Percentiles rank a stretch among this genome's conserved stretches.
Evolutionary conservation across 352 stramenopile genomes (phyloP).

Genomic region (Phytophthora multivora): DNA sequence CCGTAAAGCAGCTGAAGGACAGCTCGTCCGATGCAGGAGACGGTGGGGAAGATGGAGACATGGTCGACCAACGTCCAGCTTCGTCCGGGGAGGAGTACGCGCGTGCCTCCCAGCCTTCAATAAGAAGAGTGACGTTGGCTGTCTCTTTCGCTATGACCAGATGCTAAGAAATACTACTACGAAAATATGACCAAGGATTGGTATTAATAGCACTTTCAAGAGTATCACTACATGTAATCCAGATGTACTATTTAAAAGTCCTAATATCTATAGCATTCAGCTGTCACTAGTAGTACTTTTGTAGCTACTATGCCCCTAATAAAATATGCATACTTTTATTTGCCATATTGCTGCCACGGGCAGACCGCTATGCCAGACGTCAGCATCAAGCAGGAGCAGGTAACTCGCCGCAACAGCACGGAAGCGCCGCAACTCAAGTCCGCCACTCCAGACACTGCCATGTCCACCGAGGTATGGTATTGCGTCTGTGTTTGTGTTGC

Average conservation of each 20-base stretch:
- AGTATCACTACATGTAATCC: too few relatives aligned
- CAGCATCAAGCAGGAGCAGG: constrained; percentile 22
- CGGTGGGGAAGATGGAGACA: constrained; percentile 27
- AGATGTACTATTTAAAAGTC: too few relatives aligned
- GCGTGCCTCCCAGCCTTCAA: constrained; percentile 1
- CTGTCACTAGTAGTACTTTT: too few relatives aligned
- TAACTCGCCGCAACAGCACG: background rate
- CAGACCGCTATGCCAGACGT: constrained; percentile 9
- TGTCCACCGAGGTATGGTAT: constrained; percentile 4
- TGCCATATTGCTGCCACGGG: too few relatives aligned
- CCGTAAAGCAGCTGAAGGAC: constrained; percentile 8
- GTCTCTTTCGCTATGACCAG: constrained; percentile 9
- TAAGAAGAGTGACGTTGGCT: constrained; percentile 7
- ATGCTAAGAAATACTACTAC: constrained; percentile 1
- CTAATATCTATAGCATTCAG: too few relatives aligned
- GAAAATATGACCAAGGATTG: too few relatives aligned
- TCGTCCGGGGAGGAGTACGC: background rate
- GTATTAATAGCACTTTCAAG: too few relatives aligned
- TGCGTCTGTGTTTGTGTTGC: too few relatives aligned
- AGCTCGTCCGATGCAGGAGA: constrained; percentile 17
- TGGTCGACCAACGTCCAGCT: background rate
- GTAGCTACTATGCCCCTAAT: too few relatives aligned
- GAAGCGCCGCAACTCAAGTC: too few relatives aligned
- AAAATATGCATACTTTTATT: too few relatives aligned
- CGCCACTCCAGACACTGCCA: background rate